Evolutionary conservation across 1,139 yeast species (phyloP), one percentile per base, ranked within the genome.

Genomic region (Maudiozyma humilis): DNA sequence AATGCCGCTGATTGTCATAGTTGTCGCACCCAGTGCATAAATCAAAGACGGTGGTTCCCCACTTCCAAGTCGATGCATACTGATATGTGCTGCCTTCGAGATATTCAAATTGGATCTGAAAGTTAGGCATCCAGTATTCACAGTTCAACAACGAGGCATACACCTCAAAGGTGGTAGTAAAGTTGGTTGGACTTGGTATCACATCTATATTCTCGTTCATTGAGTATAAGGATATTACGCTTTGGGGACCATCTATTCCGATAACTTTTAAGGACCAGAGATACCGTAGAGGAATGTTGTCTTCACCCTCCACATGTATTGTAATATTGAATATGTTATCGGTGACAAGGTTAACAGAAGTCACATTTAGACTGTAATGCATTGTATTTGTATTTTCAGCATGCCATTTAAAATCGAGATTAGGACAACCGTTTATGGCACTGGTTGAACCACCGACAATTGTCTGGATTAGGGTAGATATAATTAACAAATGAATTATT

Each of bases 21-120:
- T 47, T 41, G 42, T 50, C 49, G 47, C 67, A 63, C 18, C 61
- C 62, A 31, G 60, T 56, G 6, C 42, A 43, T 41, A 64, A 54
- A 40, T 60, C 64, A 27, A 54, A 56, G 2, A 51, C 32, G 12
- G 48, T 43, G 10, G 47, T 19, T 35, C 57, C 53, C 49, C 56
- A 59, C 2, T 36, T 27, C 59, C 63, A 51, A 14, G 48, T 41
- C 4, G 32, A 13, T 34, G 47, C 47, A 30, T 46, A 44, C 15
- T 40, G 38, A 17, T 40, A 16, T n/a, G 51, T 44, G 29, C 43
- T 40, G 17, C 56, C 56, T 40, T 49, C 51, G 18, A 46, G 32
- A 54, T 62, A 62, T 39, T 62, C 66, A 41, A 52, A 64, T 41
- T 62, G 62, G 41, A 64, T 55, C 45, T 59, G 62, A 44, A 58